Evolutionary conservation across 441 rosid species (phyloP), one percentile per base, ranked within the genome.

Genomic region (Theobroma grandiflorum): DNA sequence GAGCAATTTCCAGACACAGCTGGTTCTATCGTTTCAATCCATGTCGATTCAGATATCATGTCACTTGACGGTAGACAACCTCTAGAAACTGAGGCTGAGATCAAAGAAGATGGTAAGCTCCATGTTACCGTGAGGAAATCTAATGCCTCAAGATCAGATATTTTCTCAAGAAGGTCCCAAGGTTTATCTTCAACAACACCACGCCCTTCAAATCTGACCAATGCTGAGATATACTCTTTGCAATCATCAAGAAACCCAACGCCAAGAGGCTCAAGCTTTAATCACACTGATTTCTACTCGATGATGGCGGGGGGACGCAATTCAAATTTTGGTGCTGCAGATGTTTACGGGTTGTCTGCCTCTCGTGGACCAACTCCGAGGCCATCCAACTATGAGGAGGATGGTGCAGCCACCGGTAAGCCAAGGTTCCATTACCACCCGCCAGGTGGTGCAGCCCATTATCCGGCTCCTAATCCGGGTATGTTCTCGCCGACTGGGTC

Each of bases 1-100:
- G 98, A 96, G 88, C 99, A 95, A 79, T 96, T 96, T 68, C 98
- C 98, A 0, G 98, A 90, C 77, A 92, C 98, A 0, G 99, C 99
- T 6, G 99, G 91, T 0, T 92, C 98, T 33, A 96, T 96, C 72
- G 98, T 96, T 18, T 96, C 99, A 0, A 95, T 96, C 74, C 97
- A 91, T 74, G 99, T 96, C 1, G 99, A 96, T 81, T 95, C 99
- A 3, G 99, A 96, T 62, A 84, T 96, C 69, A 86, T 96, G 95
- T 96, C 99, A 2, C 86, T 96, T 9, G 99, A 96, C 68, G 99
- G 99, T 6, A 72, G 99, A 18, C 94, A 90, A n/a, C 94, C 94
- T 4, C 49, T 96, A 2, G 99, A 96, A 82, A 91, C 99, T 0
- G 98, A 96, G 65, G 96, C 99, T n/a, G 96, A 91, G 89, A 89